Evolutionary conservation across 495 filamentous ascomycete genomes (phyloP).

Genomic region (Penicillium flavigenum): DNA sequence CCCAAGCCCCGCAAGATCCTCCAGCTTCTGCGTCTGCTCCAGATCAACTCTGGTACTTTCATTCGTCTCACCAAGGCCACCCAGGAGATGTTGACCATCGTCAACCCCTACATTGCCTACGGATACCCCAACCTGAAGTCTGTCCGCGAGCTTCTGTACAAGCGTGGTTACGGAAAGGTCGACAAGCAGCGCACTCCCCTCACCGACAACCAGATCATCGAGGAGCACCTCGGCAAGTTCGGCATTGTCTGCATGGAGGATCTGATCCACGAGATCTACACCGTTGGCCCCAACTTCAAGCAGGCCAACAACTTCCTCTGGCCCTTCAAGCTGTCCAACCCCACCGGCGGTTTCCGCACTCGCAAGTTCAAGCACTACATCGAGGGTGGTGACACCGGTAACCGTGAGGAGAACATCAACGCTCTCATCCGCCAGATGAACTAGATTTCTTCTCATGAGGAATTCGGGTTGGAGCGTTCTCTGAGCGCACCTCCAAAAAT

Average conservation of each 20-base stretch:
- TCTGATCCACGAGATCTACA: conserved; percentile 98
- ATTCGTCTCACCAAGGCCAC: conserved; percentile 97
- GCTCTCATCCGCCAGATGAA: conserved; percentile 96
- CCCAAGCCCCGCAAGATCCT: conserved; percentile 99
- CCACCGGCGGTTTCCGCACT: conserved; percentile 89
- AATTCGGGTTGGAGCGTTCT: conserved; percentile 7
- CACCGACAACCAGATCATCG: conserved; percentile 96
- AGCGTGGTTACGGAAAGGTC: conserved; percentile 97
- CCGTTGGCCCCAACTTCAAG: conserved; percentile 99
- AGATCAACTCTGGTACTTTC: conserved; percentile 99
- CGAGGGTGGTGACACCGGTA: conserved; percentile 96
- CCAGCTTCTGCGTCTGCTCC: conserved; percentile 96
- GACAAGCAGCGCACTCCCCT: conserved; percentile 93
- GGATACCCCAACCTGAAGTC: conserved; percentile 99
- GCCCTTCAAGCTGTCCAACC: conserved; percentile 99
- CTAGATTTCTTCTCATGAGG: conserved; percentile 51
- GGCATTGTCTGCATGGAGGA: conserved; percentile 99
- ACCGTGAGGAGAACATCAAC: conserved; percentile 99
- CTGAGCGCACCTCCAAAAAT: conserved; percentile 15
- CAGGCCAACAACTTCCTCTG: conserved; percentile 99
- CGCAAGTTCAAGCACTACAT: conserved; percentile 99
- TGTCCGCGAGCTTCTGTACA: conserved; percentile 98
- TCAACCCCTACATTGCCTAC: conserved; percentile 98
- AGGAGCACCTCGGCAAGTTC: conserved; percentile 93
- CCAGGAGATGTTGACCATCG: conserved; percentile 93